Conservation (phyloP, 441 rosid species). For the Breynia disticha region DNA sequence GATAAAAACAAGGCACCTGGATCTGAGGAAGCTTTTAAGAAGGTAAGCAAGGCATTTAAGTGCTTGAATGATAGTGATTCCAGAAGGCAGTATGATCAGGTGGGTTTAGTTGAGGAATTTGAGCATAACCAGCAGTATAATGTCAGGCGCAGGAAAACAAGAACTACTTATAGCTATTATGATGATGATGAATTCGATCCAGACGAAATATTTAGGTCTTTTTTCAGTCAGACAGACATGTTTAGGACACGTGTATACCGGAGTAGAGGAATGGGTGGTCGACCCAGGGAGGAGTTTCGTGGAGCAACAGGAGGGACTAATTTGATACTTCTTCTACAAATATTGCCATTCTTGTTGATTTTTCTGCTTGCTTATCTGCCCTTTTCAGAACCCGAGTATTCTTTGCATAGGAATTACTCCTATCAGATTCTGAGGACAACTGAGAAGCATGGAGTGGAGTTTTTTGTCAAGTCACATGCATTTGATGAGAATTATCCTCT, state of each 20-base stretch:
- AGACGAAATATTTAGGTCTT: constrained; percentile 76
- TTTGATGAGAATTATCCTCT: constrained; percentile 68
- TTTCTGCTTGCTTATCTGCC: constrained; percentile 67
- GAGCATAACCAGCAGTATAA: constrained; percentile 37
- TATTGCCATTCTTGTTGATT: constrained; percentile 68
- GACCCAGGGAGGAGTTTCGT: constrained; percentile 34
- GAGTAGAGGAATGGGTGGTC: constrained; percentile 29
- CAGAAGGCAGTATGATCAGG: constrained; percentile 57
- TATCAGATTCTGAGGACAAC: constrained; percentile 57
- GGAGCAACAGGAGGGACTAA: constrained; percentile 50
- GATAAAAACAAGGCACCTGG: constrained; percentile 96
- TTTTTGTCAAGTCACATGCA: constrained; percentile 51
- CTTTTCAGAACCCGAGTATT: constrained; percentile 64
- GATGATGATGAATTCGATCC: constrained; percentile 79
- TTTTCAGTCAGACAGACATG: constrained; percentile 46
- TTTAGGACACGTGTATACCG: constrained; percentile 47
- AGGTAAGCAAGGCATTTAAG: constrained; percentile 75
- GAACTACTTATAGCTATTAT: constrained; percentile 43
- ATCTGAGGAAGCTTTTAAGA: constrained; percentile 84
- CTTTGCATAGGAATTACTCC: constrained; percentile 47
- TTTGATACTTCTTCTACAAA: constrained; percentile 50
- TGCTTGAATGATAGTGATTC: constrained; percentile 63
- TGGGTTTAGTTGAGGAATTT: constrained; percentile 66
- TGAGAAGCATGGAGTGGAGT: constrained; percentile 57
- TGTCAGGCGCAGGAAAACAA: constrained; percentile 27